phyloP scores from a whole-genome alignment of 129 eudicot genomes.

The Pulicaria dysenterica region DNA sequence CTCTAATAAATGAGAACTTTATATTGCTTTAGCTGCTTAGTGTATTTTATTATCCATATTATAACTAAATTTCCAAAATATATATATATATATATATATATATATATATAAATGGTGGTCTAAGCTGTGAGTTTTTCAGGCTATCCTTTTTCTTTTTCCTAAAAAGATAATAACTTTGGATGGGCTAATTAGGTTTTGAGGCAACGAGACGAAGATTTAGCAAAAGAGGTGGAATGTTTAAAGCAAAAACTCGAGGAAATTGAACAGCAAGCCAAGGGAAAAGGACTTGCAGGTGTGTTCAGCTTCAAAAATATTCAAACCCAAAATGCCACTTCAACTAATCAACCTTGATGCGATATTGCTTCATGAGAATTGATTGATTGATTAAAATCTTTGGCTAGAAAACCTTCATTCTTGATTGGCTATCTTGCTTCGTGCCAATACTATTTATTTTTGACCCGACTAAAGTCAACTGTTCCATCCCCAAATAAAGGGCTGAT shows the following conservation, averaged over 20 bases:
- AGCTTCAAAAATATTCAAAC: conserved; percentile 43
- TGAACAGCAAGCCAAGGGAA: conserved; percentile 66
- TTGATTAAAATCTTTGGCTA: conserved; percentile 2
- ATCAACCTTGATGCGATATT: conserved; percentile 49
- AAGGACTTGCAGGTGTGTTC: conserved; percentile 76
- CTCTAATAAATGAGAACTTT: too few relatives aligned
- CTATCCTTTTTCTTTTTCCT: too few relatives aligned
- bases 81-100: too few relatives aligned
- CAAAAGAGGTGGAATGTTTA: conserved; percentile 66
- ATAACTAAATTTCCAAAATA: too few relatives aligned
- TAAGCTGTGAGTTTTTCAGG: neutral
- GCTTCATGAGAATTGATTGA: conserved; percentile 18
- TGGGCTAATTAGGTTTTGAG: conserved; percentile 53
- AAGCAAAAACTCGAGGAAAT: conserved; percentile 64
- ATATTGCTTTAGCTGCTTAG: too few relatives aligned
- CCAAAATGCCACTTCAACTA: conserved; percentile 45
- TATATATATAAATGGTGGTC: too few relatives aligned
- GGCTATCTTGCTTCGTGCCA: conserved; percentile 1
- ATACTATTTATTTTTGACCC: conserved; percentile 30
- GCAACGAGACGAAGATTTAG: conserved; percentile 69
- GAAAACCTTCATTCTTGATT: conserved; percentile 29
- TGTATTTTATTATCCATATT: too few relatives aligned
- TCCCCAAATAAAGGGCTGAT: conserved; percentile 30
- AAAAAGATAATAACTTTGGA: neutral
- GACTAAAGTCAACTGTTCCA: conserved; percentile 17